Conservation (phyloP, 352 stramenopile species). For the Phytophthora meadii region DNA sequence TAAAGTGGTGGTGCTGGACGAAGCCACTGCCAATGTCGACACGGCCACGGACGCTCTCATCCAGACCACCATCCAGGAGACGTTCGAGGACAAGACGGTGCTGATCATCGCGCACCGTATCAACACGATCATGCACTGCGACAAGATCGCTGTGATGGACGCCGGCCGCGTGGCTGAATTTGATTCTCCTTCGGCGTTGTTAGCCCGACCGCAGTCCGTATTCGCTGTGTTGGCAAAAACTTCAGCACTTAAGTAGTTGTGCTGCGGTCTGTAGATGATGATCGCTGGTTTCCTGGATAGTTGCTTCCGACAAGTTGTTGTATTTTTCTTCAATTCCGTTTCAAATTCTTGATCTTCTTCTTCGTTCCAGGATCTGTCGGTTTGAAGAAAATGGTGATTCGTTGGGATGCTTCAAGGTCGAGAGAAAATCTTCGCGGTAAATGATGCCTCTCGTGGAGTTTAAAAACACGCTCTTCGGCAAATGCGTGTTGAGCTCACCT, state of each 20-base stretch:
- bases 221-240: slow-evolving; percentile 51
- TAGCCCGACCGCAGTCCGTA: slow-evolving; percentile 76
- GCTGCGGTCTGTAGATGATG: too few relatives aligned
- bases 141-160: neutral
- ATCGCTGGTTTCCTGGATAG: too few relatives aligned
- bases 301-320: too few relatives aligned
- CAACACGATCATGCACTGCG: slow-evolving; percentile 94
- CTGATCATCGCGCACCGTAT: slow-evolving; percentile 96
- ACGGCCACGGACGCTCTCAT: slow-evolving; percentile 55
- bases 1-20: slow-evolving; percentile 89
- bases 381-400: too few relatives aligned
- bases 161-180: slow-evolving; percentile 90
- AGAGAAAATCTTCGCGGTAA: slow-evolving; percentile 14
- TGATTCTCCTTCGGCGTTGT: slow-evolving; percentile 73
- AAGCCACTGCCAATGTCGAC: slow-evolving; percentile 42
- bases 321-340: too few relatives aligned
- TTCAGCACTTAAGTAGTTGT: neutral
- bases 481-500: too few relatives aligned
- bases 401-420: too few relatives aligned
- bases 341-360: too few relatives aligned
- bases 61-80: slow-evolving; percentile 77
- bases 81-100: slow-evolving; percentile 91
- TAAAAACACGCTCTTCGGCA: neutral
- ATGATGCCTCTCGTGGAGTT: slow-evolving; percentile 5
- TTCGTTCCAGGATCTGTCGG: too few relatives aligned